Conservation (phyloP, 192 early-diverging fungal genomes). For the Diversispora eburnea region DNA sequence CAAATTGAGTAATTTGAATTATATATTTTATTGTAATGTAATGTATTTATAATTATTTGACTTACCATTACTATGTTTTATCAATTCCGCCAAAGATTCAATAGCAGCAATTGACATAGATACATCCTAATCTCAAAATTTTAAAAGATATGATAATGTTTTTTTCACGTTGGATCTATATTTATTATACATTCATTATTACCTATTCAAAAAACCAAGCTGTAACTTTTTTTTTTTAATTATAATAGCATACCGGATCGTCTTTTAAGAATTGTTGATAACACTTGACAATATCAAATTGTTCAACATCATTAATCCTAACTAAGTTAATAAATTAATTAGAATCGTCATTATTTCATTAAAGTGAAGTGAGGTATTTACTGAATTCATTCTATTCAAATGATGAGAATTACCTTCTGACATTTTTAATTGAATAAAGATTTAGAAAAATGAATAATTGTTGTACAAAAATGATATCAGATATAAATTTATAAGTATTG, state of each 20-base stretch:
- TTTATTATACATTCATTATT: background rate
- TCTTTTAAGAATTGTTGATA: constrained; percentile 36
- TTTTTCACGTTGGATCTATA: background rate
- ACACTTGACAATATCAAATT: constrained; percentile 39
- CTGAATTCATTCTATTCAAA: too few species aligned
- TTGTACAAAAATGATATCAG: too few species aligned
- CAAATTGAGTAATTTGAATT: background rate
- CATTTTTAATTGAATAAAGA: too few species aligned
- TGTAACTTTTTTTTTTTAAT: background rate
- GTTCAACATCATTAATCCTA: background rate
- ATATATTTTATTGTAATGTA: constrained; percentile 3
- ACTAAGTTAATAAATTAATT: too few species aligned
- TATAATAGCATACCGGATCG: constrained; percentile 30
- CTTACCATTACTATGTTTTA: constrained; percentile 56
- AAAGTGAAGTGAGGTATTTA: too few species aligned
- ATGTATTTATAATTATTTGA: background rate
- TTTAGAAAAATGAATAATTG: too few species aligned
- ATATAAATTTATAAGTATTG: too few species aligned
- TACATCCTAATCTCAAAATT: constrained; percentile 46
- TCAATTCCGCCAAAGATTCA: constrained; percentile 64
- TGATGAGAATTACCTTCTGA: too few species aligned
- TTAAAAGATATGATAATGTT: background rate
- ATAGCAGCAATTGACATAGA: constrained; percentile 76
- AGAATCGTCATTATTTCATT: too few species aligned
- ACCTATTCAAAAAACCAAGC: background rate